Evolutionary conservation across 2,329 filamentous ascomycete genomes (phyloP).

Genomic region (Sporothrix luriei): DNA sequence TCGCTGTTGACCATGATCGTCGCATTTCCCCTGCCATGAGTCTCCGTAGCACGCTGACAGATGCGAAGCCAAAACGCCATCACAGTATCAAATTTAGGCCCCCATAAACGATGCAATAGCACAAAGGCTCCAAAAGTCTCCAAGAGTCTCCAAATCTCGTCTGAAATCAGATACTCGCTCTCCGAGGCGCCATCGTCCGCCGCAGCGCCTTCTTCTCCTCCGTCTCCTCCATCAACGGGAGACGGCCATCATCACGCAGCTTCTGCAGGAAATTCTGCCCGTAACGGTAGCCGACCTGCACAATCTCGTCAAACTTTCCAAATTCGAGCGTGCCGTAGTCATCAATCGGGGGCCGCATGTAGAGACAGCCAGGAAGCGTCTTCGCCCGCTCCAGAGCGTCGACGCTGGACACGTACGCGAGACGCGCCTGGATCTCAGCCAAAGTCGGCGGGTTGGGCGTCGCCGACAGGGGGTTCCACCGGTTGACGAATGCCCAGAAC

Average conservation of each 20-base stretch:
- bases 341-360: constrained; percentile 95
- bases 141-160: not conserved
- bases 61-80: not conserved
- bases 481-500: constrained; percentile 90
- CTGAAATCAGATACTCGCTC: constrained; percentile 67
- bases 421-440: constrained; percentile 89
- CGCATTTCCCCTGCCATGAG: not conserved
- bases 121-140: not conserved
- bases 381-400: constrained; percentile 95
- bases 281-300: constrained; percentile 82
- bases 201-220: constrained; percentile 76
- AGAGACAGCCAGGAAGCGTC: constrained; percentile 84
- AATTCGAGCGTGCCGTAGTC: constrained; percentile 94
- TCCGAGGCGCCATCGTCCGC: constrained; percentile 75
- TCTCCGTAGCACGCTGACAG: no score
- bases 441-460: constrained; percentile 91
- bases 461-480: constrained; percentile 93
- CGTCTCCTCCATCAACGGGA: constrained; percentile 70
- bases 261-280: constrained; percentile 78
- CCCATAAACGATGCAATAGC: not conserved
- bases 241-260: constrained; percentile 74
- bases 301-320: constrained; percentile 96
- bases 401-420: constrained; percentile 93
- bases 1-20: constrained; percentile 19
- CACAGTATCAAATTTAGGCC: not conserved